Evolutionary conservation across 2,329 filamentous ascomycete genomes (phyloP).

Genomic region (Amauroascus verrucosus): DNA sequence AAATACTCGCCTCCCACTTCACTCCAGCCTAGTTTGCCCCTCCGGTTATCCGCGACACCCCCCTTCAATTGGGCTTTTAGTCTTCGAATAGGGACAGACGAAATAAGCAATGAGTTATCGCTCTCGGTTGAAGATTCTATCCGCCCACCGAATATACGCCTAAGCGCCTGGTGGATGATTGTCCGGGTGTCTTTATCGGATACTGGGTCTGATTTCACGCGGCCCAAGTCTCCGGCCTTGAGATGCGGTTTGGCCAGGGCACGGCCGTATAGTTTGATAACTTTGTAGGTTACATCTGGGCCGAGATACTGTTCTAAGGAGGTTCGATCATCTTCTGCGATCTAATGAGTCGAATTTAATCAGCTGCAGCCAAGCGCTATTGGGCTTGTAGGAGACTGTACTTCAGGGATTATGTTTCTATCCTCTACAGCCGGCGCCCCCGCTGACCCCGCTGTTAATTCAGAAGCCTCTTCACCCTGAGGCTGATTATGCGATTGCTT

Average conservation of each 20-base stretch:
- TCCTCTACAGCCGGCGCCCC: neutral
- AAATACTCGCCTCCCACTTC: conserved; percentile 68
- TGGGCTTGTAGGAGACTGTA: neutral
- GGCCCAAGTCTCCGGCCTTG: conserved; percentile 48
- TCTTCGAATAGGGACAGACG: conserved; percentile 27
- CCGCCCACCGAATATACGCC: conserved; percentile 66
- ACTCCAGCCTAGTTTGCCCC: conserved; percentile 48
- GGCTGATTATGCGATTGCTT: neutral
- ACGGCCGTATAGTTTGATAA: conserved; percentile 47
- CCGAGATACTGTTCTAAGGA: conserved; percentile 43
- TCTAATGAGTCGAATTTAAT: conserved; percentile 1
- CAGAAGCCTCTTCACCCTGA: conserved; percentile 9
- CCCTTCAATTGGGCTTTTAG: conserved; percentile 15
- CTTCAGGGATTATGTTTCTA: neutral
- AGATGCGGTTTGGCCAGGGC: conserved; percentile 45
- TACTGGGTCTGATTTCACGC: conserved; percentile 45
- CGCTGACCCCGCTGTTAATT: conserved; percentile 14
- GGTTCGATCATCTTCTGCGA: conserved; percentile 36
- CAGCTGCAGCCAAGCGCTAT: neutral
- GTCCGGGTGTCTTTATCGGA: conserved; percentile 52
- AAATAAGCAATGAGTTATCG: conserved; percentile 55
- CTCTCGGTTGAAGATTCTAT: conserved; percentile 69
- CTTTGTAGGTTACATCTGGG: conserved; percentile 38
- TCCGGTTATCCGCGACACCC: conserved; percentile 22
- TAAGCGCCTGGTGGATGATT: conserved; percentile 55